Evolutionary conservation across 169 alveolate species (phyloP), one percentile per base, ranked within the genome.

Genomic region (Plasmodium reichenowi): DNA sequence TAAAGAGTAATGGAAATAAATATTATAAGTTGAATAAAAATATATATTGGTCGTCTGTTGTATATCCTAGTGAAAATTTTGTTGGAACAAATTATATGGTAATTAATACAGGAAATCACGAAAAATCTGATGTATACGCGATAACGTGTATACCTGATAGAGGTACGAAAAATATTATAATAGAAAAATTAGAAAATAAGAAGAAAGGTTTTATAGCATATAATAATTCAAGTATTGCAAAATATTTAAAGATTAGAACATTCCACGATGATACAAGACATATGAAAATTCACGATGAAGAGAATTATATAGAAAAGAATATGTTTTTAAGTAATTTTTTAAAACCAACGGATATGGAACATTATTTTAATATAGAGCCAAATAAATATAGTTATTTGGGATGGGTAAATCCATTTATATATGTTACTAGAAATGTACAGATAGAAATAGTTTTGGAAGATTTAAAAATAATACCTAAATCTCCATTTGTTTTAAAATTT

Each of bases 381-480:
- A 95, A 95, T 24, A 93, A 95, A 64, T 70, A 91, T 22, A 91
- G 93, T 45, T 94, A 92, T 72, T 93, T 94, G 59, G 97, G 97
- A 6, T 95, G 97, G 97, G 95, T 95, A 7, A 93, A 94, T 68
- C 97, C 97, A 12, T 95, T 94, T 87, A 83, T 94, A 43, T 92
- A 93, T 89, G 74, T 94, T 26, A 78, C 97, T 20, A 43, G 96
- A 63, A 87, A 94, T 59, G 90, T 93, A 20, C 95, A 88, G 67
- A 86, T 95, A 20, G 93, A 94, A 87, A 85, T 95, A 38, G 94
- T 95, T 91, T 78, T 95, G 1, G 96, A 95, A 88, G 93, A 93
- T 85, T 90, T 89, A 88, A 93, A 94, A 15, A 95, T 93, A 60
- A 95, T 95, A 10, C 97, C 97, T n/a, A 92, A 78, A 67, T 87